Conservation (phyloP, 129 eudicot genomes). For the Lactuca sativa region DNA sequence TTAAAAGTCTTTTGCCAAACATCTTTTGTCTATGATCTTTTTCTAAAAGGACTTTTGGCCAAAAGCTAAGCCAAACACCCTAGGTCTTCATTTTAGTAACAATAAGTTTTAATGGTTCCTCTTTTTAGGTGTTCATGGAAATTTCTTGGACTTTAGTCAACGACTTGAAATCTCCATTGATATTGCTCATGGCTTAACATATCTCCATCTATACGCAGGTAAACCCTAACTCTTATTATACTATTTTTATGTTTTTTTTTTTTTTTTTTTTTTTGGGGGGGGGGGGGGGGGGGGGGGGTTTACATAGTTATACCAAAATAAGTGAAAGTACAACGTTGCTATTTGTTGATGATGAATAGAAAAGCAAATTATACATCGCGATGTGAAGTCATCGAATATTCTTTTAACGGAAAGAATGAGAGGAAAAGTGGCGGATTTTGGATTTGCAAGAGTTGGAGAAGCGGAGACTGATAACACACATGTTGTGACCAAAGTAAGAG, state of each 20-base stretch:
- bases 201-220: constrained; percentile 90
- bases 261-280: background rate
- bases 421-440: constrained; percentile 94
- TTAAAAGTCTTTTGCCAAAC: no score
- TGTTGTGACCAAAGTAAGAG: constrained; percentile 77
- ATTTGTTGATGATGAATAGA: constrained; percentile 46
- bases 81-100: background rate
- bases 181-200: constrained; percentile 86
- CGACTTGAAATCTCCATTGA: constrained; percentile 90
- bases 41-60: no score
- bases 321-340: background rate
- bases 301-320: background rate
- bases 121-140: constrained; percentile 65
- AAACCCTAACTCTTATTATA: constrained; percentile 14
- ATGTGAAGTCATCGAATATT: constrained; percentile 92
- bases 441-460: constrained; percentile 89
- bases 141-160: constrained; percentile 77
- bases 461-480: constrained; percentile 62
- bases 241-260: constrained; percentile 1
- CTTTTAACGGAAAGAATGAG: constrained; percentile 76
- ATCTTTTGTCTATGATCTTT: no score
- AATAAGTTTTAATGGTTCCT: constrained; percentile 22
- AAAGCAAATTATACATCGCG: constrained; percentile 94
- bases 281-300: no score
- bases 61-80: no score